Percentiles rank a stretch among this genome's conserved stretches.
Conservation (phyloP, 2,329 filamentous ascomycete genomes). For the Chalaropsis thielavioides region DNA sequence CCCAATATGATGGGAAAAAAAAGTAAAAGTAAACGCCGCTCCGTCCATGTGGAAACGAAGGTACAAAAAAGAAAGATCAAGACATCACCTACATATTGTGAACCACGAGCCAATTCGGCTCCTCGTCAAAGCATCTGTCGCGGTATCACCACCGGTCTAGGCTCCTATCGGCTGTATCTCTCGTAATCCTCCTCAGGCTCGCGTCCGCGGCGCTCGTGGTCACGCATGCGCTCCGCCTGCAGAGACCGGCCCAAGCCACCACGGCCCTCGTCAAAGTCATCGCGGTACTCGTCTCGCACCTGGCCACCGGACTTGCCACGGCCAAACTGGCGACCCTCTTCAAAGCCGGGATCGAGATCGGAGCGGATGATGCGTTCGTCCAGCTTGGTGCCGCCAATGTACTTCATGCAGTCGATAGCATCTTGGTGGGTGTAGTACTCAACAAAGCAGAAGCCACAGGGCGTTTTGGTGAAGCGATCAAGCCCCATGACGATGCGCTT, state of each 20-base stretch:
- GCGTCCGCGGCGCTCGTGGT: conserved; percentile 25
- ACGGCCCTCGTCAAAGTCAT: conserved; percentile 90
- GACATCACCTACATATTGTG: conserved; percentile 6
- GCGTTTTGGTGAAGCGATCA: conserved; percentile 92
- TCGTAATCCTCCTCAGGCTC: conserved; percentile 27
- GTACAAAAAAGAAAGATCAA: conserved; percentile 10
- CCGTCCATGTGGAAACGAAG: neutral
- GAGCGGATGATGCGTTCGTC: conserved; percentile 94
- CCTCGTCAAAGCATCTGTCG: neutral
- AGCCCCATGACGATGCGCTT: conserved; percentile 97
- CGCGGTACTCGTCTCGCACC: conserved; percentile 91
- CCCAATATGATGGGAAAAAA: conserved; percentile 11
- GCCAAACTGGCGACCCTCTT: conserved; percentile 91
- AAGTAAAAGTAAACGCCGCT: conserved; percentile 12
- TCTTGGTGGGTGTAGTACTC: conserved; percentile 98
- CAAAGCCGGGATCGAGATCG: conserved; percentile 88
- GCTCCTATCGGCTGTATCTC: conserved; percentile 18
- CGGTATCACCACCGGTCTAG: neutral
- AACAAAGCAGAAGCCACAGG: conserved; percentile 98
- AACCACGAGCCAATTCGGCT: neutral
- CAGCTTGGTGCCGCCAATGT: conserved; percentile 92
- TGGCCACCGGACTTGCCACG: conserved; percentile 92
- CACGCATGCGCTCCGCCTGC: conserved; percentile 35
- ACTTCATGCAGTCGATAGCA: conserved; percentile 95
- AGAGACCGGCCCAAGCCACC: conserved; percentile 76